Evolutionary conservation across 306 rosid genomes (phyloP), one percentile per base, ranked within the genome.

Genomic region (Mucuna pruriens): DNA sequence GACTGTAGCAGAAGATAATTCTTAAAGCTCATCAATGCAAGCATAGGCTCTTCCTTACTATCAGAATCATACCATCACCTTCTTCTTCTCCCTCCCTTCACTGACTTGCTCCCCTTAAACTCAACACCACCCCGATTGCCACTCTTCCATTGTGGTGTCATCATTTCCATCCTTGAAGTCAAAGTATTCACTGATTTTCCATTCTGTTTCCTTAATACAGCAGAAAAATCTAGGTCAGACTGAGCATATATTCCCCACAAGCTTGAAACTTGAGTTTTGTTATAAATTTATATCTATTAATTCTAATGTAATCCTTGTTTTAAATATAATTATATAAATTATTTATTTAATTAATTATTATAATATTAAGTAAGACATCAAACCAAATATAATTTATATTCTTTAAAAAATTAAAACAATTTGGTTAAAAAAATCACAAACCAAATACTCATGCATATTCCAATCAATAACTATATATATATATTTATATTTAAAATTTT

Each of bases 181-280:
- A 91, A 78, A 33, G 2, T 64, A 7, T 79, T 67, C 44, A 80
- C 42, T 0, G 92, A 96, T 83, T 83, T 92, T 64, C 91, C 85
- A 40, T 94, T 94, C 92, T 94, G 97, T 62, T 91, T 92, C 79
- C 97, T 62, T 84, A 94, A 76, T 7, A 46, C 88, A 0, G 96
- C 84, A 0, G 96, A 88, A 87, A 94, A 94, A 73, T 94, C 96
- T 0, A 97, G 96, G 75, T 92, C 98, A 7, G 96, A 94, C 20
- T 92, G 97, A 20, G 96, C 92, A 46, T 92, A 2, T 44, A 84
- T 77, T 61, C 71, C 71, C 19, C 20, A 82, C 62, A 61, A 66
- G 46, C 63, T 62, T 84, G 90, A 77, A 92, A 90, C 66, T 66
- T 88, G 58, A 94, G 93, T 39, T 90, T n/a, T n/a, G n/a, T n/a